Percentiles rank a stretch among this genome's conserved stretches.
Conservation (phyloP, 2,329 filamentous ascomycete species). For the Cladobotryum mycophilum region DNA sequence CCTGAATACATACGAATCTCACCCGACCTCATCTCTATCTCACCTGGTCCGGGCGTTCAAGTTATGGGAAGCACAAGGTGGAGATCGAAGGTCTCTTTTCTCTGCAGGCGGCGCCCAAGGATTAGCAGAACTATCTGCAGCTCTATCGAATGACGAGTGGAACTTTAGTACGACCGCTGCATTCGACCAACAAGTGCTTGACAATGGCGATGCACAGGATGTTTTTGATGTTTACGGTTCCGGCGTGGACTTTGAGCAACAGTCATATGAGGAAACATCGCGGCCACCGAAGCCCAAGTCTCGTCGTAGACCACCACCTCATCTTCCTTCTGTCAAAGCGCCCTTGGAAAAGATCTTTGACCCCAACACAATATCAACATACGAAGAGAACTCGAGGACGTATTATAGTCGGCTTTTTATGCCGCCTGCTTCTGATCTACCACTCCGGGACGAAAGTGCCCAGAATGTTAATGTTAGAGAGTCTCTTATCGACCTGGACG, state of each 20-base stretch:
- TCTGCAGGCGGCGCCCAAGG: slow-evolving; percentile 52
- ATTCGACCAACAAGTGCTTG: slow-evolving; percentile 54
- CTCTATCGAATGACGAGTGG: slow-evolving; percentile 54
- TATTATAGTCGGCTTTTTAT: slow-evolving; percentile 50
- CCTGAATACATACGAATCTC: slow-evolving; percentile 51
- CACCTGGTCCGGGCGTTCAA: slow-evolving; percentile 66
- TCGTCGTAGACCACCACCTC: slow-evolving; percentile 52
- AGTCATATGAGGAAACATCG: slow-evolving; percentile 42
- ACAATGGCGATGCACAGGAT: slow-evolving; percentile 48
- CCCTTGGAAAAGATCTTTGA: slow-evolving; percentile 61
- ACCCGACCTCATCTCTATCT: slow-evolving; percentile 58
- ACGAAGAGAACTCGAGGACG: slow-evolving; percentile 55
- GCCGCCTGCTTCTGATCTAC: slow-evolving; percentile 47
- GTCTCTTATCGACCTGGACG: slow-evolving; percentile 59
- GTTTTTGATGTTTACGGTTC: slow-evolving; percentile 57
- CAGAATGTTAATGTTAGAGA: slow-evolving; percentile 48
- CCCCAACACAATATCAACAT: slow-evolving; percentile 58
- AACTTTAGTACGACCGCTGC: slow-evolving; percentile 60
- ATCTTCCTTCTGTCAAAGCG: slow-evolving; percentile 50
- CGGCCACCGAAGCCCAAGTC: slow-evolving; percentile 47
- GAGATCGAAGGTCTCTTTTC: slow-evolving; percentile 61
- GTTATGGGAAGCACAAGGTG: slow-evolving; percentile 69
- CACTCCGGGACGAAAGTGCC: slow-evolving; percentile 50
- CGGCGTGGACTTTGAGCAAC: slow-evolving; percentile 46
- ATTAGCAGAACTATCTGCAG: slow-evolving; percentile 38